phyloP scores from a whole-genome alignment of 2,329 filamentous ascomycete genomes.

The Didymella arachidicola region DNA sequence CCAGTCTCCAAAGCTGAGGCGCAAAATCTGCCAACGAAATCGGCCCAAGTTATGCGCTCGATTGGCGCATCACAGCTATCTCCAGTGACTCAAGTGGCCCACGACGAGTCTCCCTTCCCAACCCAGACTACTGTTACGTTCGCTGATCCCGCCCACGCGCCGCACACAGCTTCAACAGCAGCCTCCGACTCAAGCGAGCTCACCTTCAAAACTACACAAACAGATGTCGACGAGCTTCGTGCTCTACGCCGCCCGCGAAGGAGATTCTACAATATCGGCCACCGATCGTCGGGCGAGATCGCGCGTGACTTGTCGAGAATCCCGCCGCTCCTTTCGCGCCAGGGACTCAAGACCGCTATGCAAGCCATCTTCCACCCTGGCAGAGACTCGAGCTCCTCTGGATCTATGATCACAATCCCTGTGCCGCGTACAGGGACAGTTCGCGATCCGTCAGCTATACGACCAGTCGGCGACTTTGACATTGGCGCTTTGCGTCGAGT shows the following conservation, averaged over 20 bases:
- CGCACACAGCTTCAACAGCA: constrained; percentile 25
- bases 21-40: constrained; percentile 45
- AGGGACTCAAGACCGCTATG: constrained; percentile 39
- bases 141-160: constrained; percentile 22
- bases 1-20: constrained; percentile 45
- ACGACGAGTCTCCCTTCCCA: constrained; percentile 11
- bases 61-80: constrained; percentile 35
- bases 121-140: constrained; percentile 20
- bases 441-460: constrained; percentile 23
- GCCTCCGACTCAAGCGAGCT: constrained; percentile 33
- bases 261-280: constrained; percentile 43
- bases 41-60: constrained; percentile 45
- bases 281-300: constrained; percentile 34
- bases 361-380: constrained; percentile 40
- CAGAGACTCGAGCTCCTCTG: constrained; percentile 42
- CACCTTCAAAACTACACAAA: constrained; percentile 45
- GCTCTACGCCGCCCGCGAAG: constrained; percentile 34
- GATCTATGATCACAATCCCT: constrained; percentile 46
- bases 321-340: constrained; percentile 29
- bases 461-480: constrained; percentile 36
- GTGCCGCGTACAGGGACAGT: constrained; percentile 37
- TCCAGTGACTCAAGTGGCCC: background rate
- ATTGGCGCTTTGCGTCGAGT: constrained; percentile 38
- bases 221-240: constrained; percentile 37
- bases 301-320: constrained; percentile 27